These are phyloP conservation scores for Sanghuangporus weigelae DNA, from an alignment of 1,284 basidiomycete genomes.

Conservation along the genomic window DNA sequence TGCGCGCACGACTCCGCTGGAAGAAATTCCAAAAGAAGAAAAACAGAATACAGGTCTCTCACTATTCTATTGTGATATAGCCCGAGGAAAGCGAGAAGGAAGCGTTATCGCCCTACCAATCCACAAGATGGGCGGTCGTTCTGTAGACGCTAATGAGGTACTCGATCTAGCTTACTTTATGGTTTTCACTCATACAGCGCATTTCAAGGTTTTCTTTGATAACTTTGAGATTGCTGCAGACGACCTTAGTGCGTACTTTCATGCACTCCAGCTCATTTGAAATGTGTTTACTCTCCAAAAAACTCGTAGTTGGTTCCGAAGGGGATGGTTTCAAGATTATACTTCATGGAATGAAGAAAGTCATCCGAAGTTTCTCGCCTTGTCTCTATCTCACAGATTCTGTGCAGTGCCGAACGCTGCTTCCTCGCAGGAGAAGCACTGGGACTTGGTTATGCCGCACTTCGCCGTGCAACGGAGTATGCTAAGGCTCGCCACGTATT, in stretches of 20 bases:
- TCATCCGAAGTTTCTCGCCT: background rate
- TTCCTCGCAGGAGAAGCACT: constrained; percentile 36
- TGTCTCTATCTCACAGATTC: constrained; percentile 18
- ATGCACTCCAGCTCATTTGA: background rate
- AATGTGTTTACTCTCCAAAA: background rate
- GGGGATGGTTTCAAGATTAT: constrained; percentile 34
- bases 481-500: constrained; percentile 27
- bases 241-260: constrained; percentile 19
- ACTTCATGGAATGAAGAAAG: constrained; percentile 24
- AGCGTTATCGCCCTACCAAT: constrained; percentile 28
- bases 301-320: constrained; percentile 27
- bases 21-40: constrained; percentile 19
- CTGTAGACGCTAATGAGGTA: constrained; percentile 30
- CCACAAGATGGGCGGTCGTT: constrained; percentile 33
- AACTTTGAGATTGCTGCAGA: constrained; percentile 27
- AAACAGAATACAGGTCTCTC: constrained; percentile 19
- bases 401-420: constrained; percentile 33
- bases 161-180: background rate
- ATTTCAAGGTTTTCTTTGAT: constrained; percentile 28
- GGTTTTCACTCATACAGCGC: background rate
- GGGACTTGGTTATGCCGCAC: constrained; percentile 24
- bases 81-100: constrained; percentile 19
- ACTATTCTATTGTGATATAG: constrained; percentile 25
- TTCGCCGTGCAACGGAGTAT: constrained; percentile 23
- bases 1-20: constrained; percentile 27